These are phyloP conservation scores for Leishmania martiniquensis DNA, from an alignment of 208 protist genomes.

Conservation along the genomic window DNA sequence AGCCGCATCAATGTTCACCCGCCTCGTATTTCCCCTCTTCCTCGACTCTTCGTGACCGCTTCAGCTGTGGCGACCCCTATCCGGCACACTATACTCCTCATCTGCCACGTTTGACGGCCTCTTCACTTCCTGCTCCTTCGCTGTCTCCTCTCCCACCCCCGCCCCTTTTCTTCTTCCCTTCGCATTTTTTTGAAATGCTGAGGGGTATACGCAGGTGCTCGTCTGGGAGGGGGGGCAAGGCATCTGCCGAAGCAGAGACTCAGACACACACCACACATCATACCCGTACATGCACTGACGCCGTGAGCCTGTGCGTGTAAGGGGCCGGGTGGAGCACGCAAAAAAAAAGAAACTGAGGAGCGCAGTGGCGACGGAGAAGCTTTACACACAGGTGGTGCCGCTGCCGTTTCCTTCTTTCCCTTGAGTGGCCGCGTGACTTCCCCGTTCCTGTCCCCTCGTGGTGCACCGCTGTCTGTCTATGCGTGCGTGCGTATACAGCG, in stretches of 20 bases:
- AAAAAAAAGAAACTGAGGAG: background rate
- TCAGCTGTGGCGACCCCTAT: background rate
- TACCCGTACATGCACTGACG: background rate
- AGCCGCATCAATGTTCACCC: background rate
- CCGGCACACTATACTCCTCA: background rate
- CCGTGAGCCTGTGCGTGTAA: too few relatives aligned
- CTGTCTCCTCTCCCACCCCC: background rate
- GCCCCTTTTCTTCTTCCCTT: background rate
- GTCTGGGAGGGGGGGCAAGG: background rate
- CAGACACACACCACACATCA: slow-evolving; percentile 1
- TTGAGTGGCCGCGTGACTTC: background rate
- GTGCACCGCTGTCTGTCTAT: background rate
- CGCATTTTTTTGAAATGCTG: background rate
- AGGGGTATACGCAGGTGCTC: background rate
- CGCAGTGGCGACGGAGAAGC: background rate
- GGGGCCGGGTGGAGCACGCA: background rate
- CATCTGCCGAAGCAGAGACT: too few relatives aligned
- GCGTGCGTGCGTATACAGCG: too few relatives aligned
- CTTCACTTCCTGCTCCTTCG: background rate
- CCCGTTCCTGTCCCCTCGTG: background rate
- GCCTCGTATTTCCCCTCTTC: background rate
- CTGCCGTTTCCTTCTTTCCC: background rate
- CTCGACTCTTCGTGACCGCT: background rate
- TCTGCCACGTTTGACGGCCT: background rate
- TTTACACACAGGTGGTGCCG: too few relatives aligned